phyloP scores from a whole-genome alignment of 202 grass and related monocot species.

The Zoysia matrella region DNA sequence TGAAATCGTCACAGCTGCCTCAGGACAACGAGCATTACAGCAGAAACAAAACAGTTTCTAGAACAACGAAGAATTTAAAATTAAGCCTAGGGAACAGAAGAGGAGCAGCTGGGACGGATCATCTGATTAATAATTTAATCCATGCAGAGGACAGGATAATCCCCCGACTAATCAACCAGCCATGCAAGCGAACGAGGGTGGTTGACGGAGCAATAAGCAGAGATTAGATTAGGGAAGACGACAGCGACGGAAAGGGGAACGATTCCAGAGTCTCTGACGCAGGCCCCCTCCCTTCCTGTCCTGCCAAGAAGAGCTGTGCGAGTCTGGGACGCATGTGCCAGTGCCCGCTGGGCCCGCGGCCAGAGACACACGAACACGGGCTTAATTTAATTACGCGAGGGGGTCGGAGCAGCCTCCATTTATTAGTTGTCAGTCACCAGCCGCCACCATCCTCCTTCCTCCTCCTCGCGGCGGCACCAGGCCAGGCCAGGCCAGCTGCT shows the following conservation, averaged over 20 bases:
- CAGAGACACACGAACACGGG: slow-evolving; percentile 15
- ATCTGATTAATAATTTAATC: background rate
- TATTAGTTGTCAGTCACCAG: slow-evolving; percentile 28
- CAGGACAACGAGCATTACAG: background rate
- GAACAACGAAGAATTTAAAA: background rate
- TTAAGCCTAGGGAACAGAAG: background rate
- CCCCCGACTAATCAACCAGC: slow-evolving; percentile 23
- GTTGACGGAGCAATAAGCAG: slow-evolving; percentile 31
- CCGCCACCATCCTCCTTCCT: slow-evolving; percentile 1
- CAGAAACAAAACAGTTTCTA: background rate
- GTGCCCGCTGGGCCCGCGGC: background rate
- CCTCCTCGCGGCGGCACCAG: background rate
- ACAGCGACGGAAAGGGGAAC: background rate
- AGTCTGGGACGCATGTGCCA: background rate
- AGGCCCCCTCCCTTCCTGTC: background rate
- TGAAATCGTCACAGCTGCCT: background rate
- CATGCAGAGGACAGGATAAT: background rate
- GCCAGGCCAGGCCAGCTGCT: background rate
- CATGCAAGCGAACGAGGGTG: slow-evolving; percentile 20
- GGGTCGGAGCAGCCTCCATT: slow-evolving; percentile 16
- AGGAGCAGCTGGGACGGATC: slow-evolving; percentile 7
- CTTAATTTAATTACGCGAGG: slow-evolving; percentile 30
- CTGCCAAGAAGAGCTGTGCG: background rate
- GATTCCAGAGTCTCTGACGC: background rate
- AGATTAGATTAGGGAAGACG: background rate